Percentiles rank a stretch among this genome's conserved stretches.
Evolutionary conservation across 345 rosid genomes (phyloP).

Genomic region (Pugionium dolabratum): DNA sequence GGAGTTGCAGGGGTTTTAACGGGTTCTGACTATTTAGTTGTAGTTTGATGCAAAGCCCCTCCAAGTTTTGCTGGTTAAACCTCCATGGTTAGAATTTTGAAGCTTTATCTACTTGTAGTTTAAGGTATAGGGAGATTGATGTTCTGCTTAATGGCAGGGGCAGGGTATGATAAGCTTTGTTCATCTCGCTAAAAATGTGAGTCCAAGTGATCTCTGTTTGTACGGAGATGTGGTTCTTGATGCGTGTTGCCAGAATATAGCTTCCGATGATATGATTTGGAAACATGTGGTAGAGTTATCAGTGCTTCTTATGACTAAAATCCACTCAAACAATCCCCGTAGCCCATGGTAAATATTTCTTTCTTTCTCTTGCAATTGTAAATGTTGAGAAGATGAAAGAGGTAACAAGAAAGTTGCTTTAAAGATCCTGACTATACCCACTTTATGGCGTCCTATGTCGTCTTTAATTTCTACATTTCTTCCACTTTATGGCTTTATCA

Average conservation of each 20-base stretch:
- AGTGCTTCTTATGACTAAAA: slow-evolving; percentile 58
- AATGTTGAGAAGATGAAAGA: background rate
- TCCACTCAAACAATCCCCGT: slow-evolving; percentile 63
- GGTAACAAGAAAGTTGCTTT: background rate
- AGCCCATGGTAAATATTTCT: slow-evolving; percentile 60
- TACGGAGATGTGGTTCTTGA: slow-evolving; percentile 82
- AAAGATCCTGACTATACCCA: no score
- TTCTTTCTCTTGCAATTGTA: slow-evolving; percentile 1
- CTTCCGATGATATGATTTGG: slow-evolving; percentile 81
- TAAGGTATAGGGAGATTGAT: slow-evolving; percentile 21
- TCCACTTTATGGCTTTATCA: background rate
- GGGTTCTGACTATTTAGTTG: slow-evolving; percentile 1
- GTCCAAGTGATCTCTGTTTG: slow-evolving; percentile 53
- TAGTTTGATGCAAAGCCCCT: background rate
- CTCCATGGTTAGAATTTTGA: background rate
- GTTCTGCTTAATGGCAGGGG: slow-evolving; percentile 52
- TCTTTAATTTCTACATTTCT: background rate
- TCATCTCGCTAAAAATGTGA: slow-evolving; percentile 63
- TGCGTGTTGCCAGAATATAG: slow-evolving; percentile 87
- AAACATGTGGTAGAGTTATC: slow-evolving; percentile 75
- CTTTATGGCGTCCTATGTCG: no score
- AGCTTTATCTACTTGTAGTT: slow-evolving; percentile 4
- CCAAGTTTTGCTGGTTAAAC: background rate
- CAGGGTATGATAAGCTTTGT: slow-evolving; percentile 81
- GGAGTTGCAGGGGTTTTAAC: background rate